Evolutionary conservation across 352 stramenopile genomes (phyloP).

Genomic region (Saprolegnia parasitica): DNA sequence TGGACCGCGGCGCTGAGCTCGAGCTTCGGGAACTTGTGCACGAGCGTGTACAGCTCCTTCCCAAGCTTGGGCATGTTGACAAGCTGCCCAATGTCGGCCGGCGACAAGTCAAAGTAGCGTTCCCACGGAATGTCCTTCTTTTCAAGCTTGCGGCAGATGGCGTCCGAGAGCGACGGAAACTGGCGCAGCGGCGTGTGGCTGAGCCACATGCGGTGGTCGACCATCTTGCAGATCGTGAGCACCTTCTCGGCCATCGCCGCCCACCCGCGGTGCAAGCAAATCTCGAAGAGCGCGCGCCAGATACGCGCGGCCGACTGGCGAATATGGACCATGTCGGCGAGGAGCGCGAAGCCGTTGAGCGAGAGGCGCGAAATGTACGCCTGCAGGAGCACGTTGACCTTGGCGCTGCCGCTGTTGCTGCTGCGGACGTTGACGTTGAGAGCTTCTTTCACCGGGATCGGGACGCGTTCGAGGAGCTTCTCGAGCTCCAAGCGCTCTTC

Average conservation of each 20-base stretch:
- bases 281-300: slow-evolving; percentile 98
- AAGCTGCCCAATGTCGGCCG: slow-evolving; percentile 95
- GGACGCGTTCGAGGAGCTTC: slow-evolving; percentile 96
- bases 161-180: slow-evolving; percentile 93
- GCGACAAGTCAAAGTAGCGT: slow-evolving; percentile 95
- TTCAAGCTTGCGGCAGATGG: slow-evolving; percentile 96
- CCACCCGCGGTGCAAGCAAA: slow-evolving; percentile 95
- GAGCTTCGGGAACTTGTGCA: slow-evolving; percentile 98
- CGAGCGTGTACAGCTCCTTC: slow-evolving; percentile 96
- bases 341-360: slow-evolving; percentile 97
- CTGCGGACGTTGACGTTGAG: slow-evolving; percentile 43
- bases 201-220: slow-evolving; percentile 97
- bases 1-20: slow-evolving; percentile 96
- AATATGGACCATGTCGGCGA: slow-evolving; percentile 99
- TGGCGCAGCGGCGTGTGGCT: slow-evolving; percentile 97
- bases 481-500: slow-evolving; percentile 99
- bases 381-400: slow-evolving; percentile 99
- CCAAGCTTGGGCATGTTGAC: slow-evolving; percentile 98
- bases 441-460: slow-evolving; percentile 98
- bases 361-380: slow-evolving; percentile 98
- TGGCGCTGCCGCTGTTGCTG: slow-evolving; percentile 79
- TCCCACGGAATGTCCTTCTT: slow-evolving; percentile 99
- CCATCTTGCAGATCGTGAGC: slow-evolving; percentile 98
- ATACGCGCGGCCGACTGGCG: slow-evolving; percentile 98
- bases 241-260: slow-evolving; percentile 92